These are phyloP conservation scores for Quillaja saponaria DNA, from an alignment of 306 rosid genomes.

Conservation along the genomic window DNA sequence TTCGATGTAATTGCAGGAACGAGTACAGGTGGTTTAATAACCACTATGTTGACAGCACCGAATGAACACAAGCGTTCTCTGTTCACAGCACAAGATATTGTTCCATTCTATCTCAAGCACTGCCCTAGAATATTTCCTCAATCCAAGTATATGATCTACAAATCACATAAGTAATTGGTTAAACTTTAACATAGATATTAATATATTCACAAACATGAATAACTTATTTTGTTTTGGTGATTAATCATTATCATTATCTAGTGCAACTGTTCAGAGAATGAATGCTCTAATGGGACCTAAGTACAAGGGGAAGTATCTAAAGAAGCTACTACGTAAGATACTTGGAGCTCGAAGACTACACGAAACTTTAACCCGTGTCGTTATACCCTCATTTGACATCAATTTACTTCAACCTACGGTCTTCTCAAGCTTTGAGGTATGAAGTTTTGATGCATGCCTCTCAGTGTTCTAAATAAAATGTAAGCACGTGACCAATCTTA, in stretches of 20 bases:
- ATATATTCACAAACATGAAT: not conserved
- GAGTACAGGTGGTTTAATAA: constrained; percentile 32
- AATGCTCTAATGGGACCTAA: constrained; percentile 14
- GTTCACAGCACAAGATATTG: not conserved
- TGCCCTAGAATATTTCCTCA: constrained; percentile 25
- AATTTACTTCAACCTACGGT: constrained; percentile 17
- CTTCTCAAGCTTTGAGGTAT: constrained; percentile 36
- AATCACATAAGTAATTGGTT: too few relatives aligned
- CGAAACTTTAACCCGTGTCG: constrained; percentile 28
- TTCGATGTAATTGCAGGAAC: constrained; percentile 46
- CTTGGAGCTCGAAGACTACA: constrained; percentile 12
- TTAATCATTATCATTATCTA: not conserved
- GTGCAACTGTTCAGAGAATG: not conserved
- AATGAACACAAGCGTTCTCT: constrained; percentile 9
- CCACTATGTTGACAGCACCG: constrained; percentile 25
- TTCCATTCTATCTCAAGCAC: not conserved
- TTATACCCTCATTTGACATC: constrained; percentile 40
- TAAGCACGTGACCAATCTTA: too few relatives aligned
- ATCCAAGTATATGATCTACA: constrained; percentile 21
- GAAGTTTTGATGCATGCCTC: too few relatives aligned
- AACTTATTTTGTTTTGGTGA: not conserved
- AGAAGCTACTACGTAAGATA: not conserved
- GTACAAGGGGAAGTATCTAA: constrained; percentile 22
- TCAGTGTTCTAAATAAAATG: too few relatives aligned
- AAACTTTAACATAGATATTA: not conserved